Conservation (phyloP, 2,329 filamentous ascomycete genomes). For the Xylaria multiplex region DNA sequence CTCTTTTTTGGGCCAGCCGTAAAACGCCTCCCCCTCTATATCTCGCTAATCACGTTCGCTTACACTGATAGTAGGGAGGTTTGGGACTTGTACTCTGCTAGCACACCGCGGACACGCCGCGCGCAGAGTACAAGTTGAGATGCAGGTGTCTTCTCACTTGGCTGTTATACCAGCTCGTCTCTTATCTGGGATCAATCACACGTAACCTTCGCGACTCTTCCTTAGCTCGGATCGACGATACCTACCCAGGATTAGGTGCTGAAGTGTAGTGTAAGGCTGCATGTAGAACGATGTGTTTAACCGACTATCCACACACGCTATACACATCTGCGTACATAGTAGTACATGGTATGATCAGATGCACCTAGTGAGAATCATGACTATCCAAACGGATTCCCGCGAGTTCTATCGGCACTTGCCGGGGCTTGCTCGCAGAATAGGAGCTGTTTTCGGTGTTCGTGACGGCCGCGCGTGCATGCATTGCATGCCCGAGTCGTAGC, state of each 20-base stretch:
- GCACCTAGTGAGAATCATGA: background rate
- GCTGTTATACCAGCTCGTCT: background rate
- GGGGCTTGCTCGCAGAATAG: background rate
- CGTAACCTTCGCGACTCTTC: background rate
- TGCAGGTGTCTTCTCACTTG: background rate
- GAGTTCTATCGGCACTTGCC: background rate
- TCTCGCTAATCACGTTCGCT: too few relatives aligned
- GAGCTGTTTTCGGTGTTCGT: slow-evolving; percentile 18
- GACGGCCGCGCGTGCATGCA: slow-evolving; percentile 17
- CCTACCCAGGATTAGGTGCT: too few relatives aligned
- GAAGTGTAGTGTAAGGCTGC: background rate
- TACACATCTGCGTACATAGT: too few relatives aligned
- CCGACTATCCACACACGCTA: background rate
- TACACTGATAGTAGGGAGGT: too few relatives aligned
- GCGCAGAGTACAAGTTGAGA: slow-evolving; percentile 19
- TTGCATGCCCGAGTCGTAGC: background rate
- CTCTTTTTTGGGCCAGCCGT: slow-evolving; percentile 2
- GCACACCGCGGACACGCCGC: background rate
- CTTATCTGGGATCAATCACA: background rate
- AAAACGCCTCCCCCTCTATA: slow-evolving; percentile 10
- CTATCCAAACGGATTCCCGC: background rate
- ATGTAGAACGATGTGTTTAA: background rate
- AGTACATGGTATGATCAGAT: background rate
- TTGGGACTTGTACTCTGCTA: background rate
- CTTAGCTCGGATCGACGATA: background rate